Evolutionary conservation across 2,329 filamentous ascomycete genomes (phyloP), one percentile per base, ranked within the genome.

Genomic region (Mollisiaceae sp.): DNA sequence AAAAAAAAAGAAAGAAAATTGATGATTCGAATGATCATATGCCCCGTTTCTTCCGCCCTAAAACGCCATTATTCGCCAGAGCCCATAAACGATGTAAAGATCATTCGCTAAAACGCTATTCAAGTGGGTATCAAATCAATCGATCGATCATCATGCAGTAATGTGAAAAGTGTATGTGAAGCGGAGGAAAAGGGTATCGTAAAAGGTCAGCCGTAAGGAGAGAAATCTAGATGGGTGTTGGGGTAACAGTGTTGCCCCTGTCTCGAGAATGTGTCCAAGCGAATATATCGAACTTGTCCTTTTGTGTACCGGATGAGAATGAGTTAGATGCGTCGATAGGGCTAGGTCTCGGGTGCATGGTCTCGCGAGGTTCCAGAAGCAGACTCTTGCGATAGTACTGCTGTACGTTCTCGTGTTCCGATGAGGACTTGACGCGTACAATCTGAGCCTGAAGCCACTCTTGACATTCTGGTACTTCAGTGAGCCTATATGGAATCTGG

Each of bases 371-470:
- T 72, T 92, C 89, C 12, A 91, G 80, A 8, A 89, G 78, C 24
- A 91, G 79, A 57, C 88, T 91, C 59, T 89, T 87, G 47, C 89
- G 84, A 74, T 91, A 91, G 69, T 90, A 88, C 68, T 83, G 85
- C 69, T 89, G 86, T 15, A 89, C 84, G 71, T 86, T 88, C 66
- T 85, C 83, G 63, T 88, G 83, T 61, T 87, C 86, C 22, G 81
- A 84, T 20, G 71, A 73, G 8, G 73, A 74, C 67, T 75, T 76
- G 80, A 84, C 65, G 14, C 91, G 91, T 55, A 97, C 92, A 59
- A 97, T 88, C 77, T 97, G 91, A 24, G 87, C 85, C 68, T 94
- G 87, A 77, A 99, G 88, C 94, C 94, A 99, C 27, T 94, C 90
- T 77, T 98, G 94, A 76, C 99, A 85, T 73, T 98, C 94, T 0